Conservation (phyloP, 1,284 basidiomycete genomes). For the Baeospora myosura region DNA sequence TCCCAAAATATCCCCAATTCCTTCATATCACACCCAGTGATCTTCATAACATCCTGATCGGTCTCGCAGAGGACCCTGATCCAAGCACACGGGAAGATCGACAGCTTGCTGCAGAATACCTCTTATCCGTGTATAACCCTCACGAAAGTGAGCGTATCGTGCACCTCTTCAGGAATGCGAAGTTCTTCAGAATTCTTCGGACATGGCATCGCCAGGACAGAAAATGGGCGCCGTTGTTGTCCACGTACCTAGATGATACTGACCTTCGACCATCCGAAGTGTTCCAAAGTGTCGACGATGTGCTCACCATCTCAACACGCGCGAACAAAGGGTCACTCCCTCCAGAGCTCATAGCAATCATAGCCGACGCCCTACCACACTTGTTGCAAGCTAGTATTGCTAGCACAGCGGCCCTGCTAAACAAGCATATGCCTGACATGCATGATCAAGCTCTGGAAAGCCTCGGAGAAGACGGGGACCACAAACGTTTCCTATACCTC, state of each 20-base stretch:
- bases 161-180: slow-evolving; percentile 69
- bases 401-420: slow-evolving; percentile 70
- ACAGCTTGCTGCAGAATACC: slow-evolving; percentile 90
- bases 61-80: slow-evolving; percentile 71
- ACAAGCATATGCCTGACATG: slow-evolving; percentile 56
- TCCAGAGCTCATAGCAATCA: slow-evolving; percentile 41
- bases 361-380: slow-evolving; percentile 53
- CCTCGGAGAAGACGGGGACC: slow-evolving; percentile 37
- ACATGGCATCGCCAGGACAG: slow-evolving; percentile 71
- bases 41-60: slow-evolving; percentile 72
- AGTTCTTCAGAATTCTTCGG: slow-evolving; percentile 87
- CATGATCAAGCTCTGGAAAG: slow-evolving; percentile 54
- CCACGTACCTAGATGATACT: slow-evolving; percentile 72
- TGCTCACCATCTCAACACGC: slow-evolving; percentile 42
- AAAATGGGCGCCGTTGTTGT: slow-evolving; percentile 70
- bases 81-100: slow-evolving; percentile 81
- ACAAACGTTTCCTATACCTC: slow-evolving; percentile 73
- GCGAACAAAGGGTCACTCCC: slow-evolving; percentile 42
- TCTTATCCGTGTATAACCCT: slow-evolving; percentile 89
- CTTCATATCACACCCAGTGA: slow-evolving; percentile 63
- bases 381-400: slow-evolving; percentile 59
- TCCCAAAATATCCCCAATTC: slow-evolving; percentile 94
- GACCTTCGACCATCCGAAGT: slow-evolving; percentile 55
- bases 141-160: slow-evolving; percentile 67
- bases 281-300: slow-evolving; percentile 58